A percentile compares a stretch with the other conserved stretches of the same genome.
Evolutionary conservation across 257 asterid species (phyloP).

Genomic region (Buddleja alternifolia): DNA sequence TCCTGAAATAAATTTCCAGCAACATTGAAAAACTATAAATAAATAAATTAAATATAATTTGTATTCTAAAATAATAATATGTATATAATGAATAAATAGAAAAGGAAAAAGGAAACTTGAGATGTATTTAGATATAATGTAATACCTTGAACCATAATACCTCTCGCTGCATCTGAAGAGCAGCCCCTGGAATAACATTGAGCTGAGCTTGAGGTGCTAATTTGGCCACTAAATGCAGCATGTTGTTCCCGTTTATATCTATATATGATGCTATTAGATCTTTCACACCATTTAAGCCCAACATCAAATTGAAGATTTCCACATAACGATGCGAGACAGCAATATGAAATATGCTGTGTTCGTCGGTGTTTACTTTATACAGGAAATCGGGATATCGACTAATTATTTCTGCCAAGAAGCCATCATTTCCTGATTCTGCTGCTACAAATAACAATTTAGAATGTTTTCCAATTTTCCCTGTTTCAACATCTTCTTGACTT

Average conservation of each 20-base stretch:
- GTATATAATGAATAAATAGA: no score
- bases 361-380: slow-evolving; percentile 27
- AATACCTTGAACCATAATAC: no score
- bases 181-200: slow-evolving; percentile 35
- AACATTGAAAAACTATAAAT: no score
- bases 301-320: slow-evolving; percentile 35
- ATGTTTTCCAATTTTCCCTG: slow-evolving; percentile 4
- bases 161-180: slow-evolving; percentile 47
- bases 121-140: no score
- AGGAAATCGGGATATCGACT: slow-evolving; percentile 32
- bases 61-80: no score
- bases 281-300: slow-evolving; percentile 29
- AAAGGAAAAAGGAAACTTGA: no score
- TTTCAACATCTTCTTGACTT: no score
- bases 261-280: slow-evolving; percentile 28
- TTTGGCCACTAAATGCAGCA: slow-evolving; percentile 39
- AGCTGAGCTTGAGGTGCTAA: slow-evolving; percentile 36
- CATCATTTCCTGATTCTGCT: slow-evolving; percentile 34
- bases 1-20: slow-evolving; percentile 26
- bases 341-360: slow-evolving; percentile 41
- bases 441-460: slow-evolving; percentile 30
- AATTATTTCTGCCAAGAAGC: slow-evolving; percentile 34
- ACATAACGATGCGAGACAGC: slow-evolving; percentile 40
- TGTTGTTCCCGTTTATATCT: slow-evolving; percentile 33
- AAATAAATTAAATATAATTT: no score